A percentile compares a stretch with the other conserved stretches of the same genome.
Evolutionary conservation across 164 flowering plant genomes (phyloP).

Genomic region (Buxus sempervirens): DNA sequence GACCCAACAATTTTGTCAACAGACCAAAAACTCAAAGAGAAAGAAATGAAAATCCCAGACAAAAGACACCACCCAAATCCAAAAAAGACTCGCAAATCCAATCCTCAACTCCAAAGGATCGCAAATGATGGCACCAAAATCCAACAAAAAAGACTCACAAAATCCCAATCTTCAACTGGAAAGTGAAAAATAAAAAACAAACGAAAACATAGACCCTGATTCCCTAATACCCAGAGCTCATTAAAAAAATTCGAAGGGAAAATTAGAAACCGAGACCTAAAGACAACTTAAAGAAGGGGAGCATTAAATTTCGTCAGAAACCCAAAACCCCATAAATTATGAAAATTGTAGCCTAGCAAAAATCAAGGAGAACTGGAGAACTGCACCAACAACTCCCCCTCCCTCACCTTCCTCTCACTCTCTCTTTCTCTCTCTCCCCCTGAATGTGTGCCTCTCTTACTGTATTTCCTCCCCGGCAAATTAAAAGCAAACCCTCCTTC

Average conservation of each 20-base stretch:
- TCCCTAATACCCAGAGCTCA: background rate
- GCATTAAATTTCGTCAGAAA: background rate
- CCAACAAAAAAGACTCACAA: background rate
- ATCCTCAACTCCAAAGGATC: background rate
- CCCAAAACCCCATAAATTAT: conserved; percentile 1
- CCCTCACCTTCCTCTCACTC: conserved; percentile 7
- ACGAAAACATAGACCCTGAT: background rate
- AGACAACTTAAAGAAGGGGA: no score
- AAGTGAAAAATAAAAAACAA: background rate
- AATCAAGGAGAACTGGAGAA: background rate
- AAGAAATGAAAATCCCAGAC: background rate
- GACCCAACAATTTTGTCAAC: background rate
- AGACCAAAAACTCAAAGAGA: background rate
- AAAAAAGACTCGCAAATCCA: background rate
- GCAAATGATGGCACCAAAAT: background rate
- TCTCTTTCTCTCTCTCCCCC: no score
- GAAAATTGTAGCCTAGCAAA: background rate
- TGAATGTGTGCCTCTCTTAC: no score
- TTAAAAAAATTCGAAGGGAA: background rate
- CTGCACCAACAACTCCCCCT: conserved; percentile 9
- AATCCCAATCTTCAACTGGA: background rate
- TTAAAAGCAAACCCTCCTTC: conserved; percentile 16
- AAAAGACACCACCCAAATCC: background rate
- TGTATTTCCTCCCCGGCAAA: conserved; percentile 13
- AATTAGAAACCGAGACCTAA: conserved; percentile 3